Percentiles rank a stretch among this genome's conserved stretches.
Conservation (phyloP, 768 basidiomycete genomes). For the Saitozyma sp. region DNA sequence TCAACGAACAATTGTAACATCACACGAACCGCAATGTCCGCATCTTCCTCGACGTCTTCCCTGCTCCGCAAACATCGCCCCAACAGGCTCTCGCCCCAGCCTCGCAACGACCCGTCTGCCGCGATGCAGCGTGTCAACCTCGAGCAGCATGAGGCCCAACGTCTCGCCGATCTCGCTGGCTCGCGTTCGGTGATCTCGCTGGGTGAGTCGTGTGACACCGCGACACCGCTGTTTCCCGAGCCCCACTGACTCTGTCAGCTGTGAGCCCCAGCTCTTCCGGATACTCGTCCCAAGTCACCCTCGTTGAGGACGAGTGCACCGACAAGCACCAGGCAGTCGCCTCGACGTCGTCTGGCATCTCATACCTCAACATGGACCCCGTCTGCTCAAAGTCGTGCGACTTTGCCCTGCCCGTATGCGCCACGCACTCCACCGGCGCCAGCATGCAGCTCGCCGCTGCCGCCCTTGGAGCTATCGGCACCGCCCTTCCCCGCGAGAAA, state of each 20-base stretch:
- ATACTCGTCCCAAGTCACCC: too few species aligned
- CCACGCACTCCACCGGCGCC: background rate
- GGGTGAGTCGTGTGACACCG: too few species aligned
- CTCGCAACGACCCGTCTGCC: background rate
- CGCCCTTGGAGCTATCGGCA: slow-evolving; percentile 4
- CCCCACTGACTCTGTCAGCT: too few species aligned
- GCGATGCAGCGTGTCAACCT: slow-evolving; percentile 4
- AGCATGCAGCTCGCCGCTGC: slow-evolving; percentile 4
- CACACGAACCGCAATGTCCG: slow-evolving; percentile 7
- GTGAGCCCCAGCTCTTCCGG: too few species aligned
- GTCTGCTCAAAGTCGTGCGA: slow-evolving; percentile 14
- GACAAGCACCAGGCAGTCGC: slow-evolving; percentile 19
- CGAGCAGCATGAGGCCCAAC: slow-evolving; percentile 13
- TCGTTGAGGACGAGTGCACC: too few species aligned
- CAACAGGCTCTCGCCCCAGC: slow-evolving; percentile 9
- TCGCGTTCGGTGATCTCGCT: too few species aligned
- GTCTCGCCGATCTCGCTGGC: background rate
- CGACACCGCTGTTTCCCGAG: too few species aligned
- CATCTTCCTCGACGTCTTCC: slow-evolving; percentile 17
- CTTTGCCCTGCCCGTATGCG: background rate
- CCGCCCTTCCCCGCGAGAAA: slow-evolving; percentile 8
- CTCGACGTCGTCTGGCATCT: slow-evolving; percentile 25
- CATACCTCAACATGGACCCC: slow-evolving; percentile 28
- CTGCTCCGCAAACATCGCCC: slow-evolving; percentile 18
- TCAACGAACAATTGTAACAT: background rate